Conservation (phyloP, 2,329 filamentous ascomycete genomes). For the Sporothrix brasiliensis region DNA sequence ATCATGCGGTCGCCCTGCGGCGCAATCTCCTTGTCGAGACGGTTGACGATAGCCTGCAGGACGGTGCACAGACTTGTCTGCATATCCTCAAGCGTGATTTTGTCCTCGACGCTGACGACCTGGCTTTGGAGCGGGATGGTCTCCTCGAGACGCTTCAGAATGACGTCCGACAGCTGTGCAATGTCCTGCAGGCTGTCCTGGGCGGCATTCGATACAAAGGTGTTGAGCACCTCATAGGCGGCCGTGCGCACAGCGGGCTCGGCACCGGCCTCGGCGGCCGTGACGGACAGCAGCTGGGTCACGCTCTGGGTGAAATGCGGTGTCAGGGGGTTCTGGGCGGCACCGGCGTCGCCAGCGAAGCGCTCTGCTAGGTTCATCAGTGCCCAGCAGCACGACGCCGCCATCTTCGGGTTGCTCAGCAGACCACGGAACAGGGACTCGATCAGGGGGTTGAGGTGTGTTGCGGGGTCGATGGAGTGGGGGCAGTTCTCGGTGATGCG, state of each 20-base stretch:
- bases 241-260: constrained; percentile 92
- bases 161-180: constrained; percentile 80
- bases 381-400: constrained; percentile 97
- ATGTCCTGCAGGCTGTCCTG: constrained; percentile 81
- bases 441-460: constrained; percentile 83
- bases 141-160: constrained; percentile 87
- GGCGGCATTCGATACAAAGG: constrained; percentile 89
- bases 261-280: constrained; percentile 67
- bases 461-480: constrained; percentile 81
- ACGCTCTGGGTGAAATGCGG: constrained; percentile 93
- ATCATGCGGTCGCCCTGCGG: constrained; percentile 94
- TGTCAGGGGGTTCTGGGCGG: constrained; percentile 77
- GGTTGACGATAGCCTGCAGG: constrained; percentile 85
- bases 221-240: constrained; percentile 94
- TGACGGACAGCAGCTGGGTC: constrained; percentile 79
- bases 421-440: constrained; percentile 87
- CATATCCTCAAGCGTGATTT: constrained; percentile 94
- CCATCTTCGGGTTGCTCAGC: constrained; percentile 92
- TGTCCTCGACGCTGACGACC: constrained; percentile 95
- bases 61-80: constrained; percentile 94
- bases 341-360: constrained; percentile 84
- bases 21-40: constrained; percentile 86
- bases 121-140: constrained; percentile 88
- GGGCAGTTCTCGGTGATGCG: constrained; percentile 94
- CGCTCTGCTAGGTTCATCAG: constrained; percentile 97